Evolutionary conservation across 192 early-diverging fungal species (phyloP), one percentile per base, ranked within the genome.

Genomic region (Podila verticillata): DNA sequence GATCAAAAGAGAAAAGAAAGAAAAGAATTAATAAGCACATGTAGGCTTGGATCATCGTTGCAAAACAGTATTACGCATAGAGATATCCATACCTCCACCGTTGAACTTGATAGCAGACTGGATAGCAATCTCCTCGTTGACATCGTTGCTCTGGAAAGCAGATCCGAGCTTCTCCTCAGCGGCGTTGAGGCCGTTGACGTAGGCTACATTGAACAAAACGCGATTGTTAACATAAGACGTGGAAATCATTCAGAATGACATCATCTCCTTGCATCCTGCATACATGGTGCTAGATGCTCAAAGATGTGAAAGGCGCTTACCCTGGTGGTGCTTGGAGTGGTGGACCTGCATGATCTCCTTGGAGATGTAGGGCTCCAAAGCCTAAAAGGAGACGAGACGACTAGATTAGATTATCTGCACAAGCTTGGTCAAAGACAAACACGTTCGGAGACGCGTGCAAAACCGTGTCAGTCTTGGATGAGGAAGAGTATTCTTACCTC

Each of bases 261-360:
- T 54, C 51, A 44, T 44, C 12, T 7, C 39, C 39, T 0, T 44
- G 12, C 39, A 44, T 17, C 39, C 0, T 44, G 12, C 39, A 44
- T 17, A 15, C 39, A 44, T 15, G 39, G 17, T 44, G 39, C 13
- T 7, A 44, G 17, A 44, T 15, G 15, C 39, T 44, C 15, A 15
- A 44, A 15, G 39, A 15, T 44, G 0, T 44, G 39, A 15, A 44
- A 4, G 10, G 0, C 7, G 2, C 22, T 13, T 72, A 79, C 75
- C 85, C 51, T 94, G 93, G 81, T 98, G 97, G 86, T 98, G 97
- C 91, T 98, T 98, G 80, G 83, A 60, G 87, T 98, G 94, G 86
- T 98, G 97, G 56, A 98, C 82, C 69, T 93, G 73, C 96, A 98
- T 97, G 80, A 97, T 98, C 79, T 98, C 95, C 57, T 90, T 90